These are phyloP conservation scores for Leishmania arabica DNA, from an alignment of 208 protist genomes.

Conservation along the genomic window DNA sequence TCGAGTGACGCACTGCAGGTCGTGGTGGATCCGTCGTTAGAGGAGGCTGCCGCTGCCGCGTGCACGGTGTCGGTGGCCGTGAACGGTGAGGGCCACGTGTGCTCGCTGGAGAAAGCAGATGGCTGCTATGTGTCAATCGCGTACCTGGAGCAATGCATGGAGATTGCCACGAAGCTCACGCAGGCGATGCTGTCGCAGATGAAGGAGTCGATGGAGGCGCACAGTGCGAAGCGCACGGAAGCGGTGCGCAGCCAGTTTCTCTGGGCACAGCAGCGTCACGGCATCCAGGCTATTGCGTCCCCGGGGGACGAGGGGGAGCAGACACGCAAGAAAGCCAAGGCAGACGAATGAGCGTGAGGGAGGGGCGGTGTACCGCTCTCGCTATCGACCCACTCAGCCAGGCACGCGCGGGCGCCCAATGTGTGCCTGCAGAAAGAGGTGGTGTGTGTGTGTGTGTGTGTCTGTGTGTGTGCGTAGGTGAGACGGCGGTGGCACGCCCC, in stretches of 20 bases:
- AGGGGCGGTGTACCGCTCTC: not conserved
- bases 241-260: conserved; percentile 72
- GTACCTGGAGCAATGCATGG: conserved; percentile 58
- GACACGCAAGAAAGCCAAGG: conserved; percentile 27
- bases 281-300: conserved; percentile 46
- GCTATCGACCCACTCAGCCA: not conserved
- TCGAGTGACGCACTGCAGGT: conserved; percentile 45
- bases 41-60: conserved; percentile 71
- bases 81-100: conserved; percentile 85
- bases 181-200: conserved; percentile 57
- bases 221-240: conserved; percentile 60
- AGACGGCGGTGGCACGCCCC: not conserved
- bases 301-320: conserved; percentile 9
- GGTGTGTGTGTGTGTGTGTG: not conserved
- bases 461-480: not conserved
- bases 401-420: not conserved
- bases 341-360: conserved; percentile 12
- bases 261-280: conserved; percentile 83
- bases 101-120: conserved; percentile 74
- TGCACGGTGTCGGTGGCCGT: conserved; percentile 69
- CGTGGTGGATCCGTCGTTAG: conserved; percentile 72
- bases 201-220: conserved; percentile 61
- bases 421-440: not conserved
- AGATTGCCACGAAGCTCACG: conserved; percentile 42
- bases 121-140: conserved; percentile 63